Conservation (phyloP, 768 basidiomycete species). For the Boletus rex-veris region DNA sequence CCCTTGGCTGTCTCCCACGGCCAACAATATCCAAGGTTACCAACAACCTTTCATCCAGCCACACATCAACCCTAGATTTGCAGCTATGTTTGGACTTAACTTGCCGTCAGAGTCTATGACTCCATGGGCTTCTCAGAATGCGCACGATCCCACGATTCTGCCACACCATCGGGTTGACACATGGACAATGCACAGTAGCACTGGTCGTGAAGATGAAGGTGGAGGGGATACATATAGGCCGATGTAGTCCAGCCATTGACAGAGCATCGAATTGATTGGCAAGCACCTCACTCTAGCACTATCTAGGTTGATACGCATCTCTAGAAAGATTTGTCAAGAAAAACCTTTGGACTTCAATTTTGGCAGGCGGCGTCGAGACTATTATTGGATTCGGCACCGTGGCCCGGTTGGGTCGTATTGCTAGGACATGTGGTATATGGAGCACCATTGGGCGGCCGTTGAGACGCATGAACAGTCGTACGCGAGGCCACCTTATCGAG, state of each 20-base stretch:
- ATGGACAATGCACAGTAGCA: constrained; percentile 36
- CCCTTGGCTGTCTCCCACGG: constrained; percentile 18
- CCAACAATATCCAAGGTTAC: constrained; percentile 13
- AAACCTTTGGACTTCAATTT: background rate
- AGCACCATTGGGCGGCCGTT: background rate
- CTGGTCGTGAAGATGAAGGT: constrained; percentile 15
- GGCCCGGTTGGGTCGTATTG: background rate
- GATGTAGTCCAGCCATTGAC: constrained; percentile 19
- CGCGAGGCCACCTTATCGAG: background rate
- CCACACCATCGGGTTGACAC: constrained; percentile 34
- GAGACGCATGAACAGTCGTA: background rate
- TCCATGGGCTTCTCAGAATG: constrained; percentile 19
- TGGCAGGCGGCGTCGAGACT: background rate
- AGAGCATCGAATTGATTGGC: constrained; percentile 17
- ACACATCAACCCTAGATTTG: constrained; percentile 82
- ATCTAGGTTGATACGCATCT: background rate
- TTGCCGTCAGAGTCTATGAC: constrained; percentile 25
- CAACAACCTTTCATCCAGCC: constrained; percentile 54
- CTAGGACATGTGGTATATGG: background rate
- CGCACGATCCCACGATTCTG: constrained; percentile 8
- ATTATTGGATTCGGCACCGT: background rate
- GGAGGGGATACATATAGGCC: constrained; percentile 27
- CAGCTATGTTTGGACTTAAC: constrained; percentile 57
- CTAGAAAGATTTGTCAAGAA: background rate
- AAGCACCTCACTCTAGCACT: constrained; percentile 1